Base-by-base conservation (phyloP, 192 early-diverging fungal genomes). In the Coemansia sp. region DNA sequence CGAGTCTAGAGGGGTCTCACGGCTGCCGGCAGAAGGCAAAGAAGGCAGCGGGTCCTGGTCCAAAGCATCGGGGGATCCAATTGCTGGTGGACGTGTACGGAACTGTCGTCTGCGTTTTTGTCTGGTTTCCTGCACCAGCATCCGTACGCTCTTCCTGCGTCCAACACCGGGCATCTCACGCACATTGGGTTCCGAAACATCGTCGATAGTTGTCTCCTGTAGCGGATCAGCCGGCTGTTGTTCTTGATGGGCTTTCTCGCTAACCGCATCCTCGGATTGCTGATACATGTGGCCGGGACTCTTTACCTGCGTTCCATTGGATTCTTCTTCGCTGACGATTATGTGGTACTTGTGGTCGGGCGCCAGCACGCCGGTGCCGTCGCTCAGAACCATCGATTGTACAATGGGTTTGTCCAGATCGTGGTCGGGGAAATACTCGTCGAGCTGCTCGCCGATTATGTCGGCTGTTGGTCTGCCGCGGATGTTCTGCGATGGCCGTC, bases 321-420 rank as follows among this genome's bases (percentile, higher is more conserved):
- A 22, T 32, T 68, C 61, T 2, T 71, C 71, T 2, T 77, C 80
- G 16, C 73, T 71, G 33, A 82, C 14, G 4, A 77, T 73, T n/a
- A 77, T 73, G 55, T 82, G 75, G 36, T 74, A 71, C 68, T 82
- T 70, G 0, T 51, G 56, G 25, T 51, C 63, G 52, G 75, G 68
- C 42, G 73, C 33, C 66, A 57, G 25, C 8, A 60, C 76, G 17
- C 50, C 67, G 12, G 42, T 3, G 29, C 69, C 68, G 31, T 33
- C 10, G 17, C 56, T 32, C 7, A 78, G 61, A 0, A 72, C 66
- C 48, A 83, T 69, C 5, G 75, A 56, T 68, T 87, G 86, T 17
- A 88, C 79, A 55, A 91, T 89, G n/a, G 84, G 87, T 50, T 84
- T 78, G 63, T 92, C 91, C 50, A 92, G 68, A 61, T 92, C 89